phyloP scores from a whole-genome alignment of 306 rosid species.

The Luffa acutangula region DNA sequence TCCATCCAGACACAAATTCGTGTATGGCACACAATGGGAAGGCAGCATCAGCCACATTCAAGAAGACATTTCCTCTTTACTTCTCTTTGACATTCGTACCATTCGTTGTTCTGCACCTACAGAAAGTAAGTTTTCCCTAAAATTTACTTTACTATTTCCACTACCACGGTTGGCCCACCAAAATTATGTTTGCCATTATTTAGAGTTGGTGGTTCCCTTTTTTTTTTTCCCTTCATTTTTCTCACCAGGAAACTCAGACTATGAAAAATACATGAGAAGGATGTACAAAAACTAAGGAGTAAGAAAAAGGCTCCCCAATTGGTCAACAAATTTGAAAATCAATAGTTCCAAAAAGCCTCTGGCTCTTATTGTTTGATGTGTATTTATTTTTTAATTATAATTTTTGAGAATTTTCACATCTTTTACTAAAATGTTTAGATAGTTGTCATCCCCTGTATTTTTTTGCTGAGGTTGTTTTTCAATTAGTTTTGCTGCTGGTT shows the following conservation, averaged over 20 bases:
- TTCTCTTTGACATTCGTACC: constrained; percentile 97
- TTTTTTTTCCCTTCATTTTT: too few species aligned
- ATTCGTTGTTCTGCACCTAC: constrained; percentile 79
- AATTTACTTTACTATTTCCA: neutral
- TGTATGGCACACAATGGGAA: constrained; percentile 63
- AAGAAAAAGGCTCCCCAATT: neutral
- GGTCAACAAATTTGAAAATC: neutral
- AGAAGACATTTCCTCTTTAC: constrained; percentile 89
- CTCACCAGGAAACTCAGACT: neutral
- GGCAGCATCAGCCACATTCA: constrained; percentile 80
- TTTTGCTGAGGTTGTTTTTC: constrained; percentile 2
- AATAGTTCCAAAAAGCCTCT: neutral
- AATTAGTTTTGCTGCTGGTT: neutral
- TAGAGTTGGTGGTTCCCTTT: neutral
- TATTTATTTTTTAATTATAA: neutral
- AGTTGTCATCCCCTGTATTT: neutral
- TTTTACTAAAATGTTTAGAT: neutral
- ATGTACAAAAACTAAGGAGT: neutral
- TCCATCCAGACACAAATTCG: constrained; percentile 73
- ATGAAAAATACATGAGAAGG: neutral
- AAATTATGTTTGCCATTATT: neutral
- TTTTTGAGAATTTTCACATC: neutral
- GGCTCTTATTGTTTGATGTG: neutral
- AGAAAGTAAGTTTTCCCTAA: constrained; percentile 49
- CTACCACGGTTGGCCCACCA: neutral